Evolutionary conservation across 1,284 basidiomycete genomes (phyloP).

Genomic region (Phlebopus sp.): DNA sequence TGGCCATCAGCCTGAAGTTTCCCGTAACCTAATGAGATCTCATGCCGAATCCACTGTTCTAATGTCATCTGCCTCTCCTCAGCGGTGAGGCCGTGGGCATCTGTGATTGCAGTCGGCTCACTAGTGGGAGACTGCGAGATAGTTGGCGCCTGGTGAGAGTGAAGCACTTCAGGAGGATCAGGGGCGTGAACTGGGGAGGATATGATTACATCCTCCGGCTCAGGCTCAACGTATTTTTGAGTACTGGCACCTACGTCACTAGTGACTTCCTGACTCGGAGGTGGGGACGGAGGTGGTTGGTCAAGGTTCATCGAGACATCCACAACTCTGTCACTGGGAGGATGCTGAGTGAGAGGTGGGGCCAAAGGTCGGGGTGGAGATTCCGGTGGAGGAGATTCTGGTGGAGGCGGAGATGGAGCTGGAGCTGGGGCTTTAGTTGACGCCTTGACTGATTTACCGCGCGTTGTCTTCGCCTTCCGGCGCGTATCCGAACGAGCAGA

Average conservation of each 20-base stretch:
- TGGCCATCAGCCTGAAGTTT: constrained; percentile 62
- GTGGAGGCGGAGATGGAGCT: constrained; percentile 16
- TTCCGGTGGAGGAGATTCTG: too few species aligned
- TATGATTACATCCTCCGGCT: background rate
- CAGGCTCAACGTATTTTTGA: constrained; percentile 4
- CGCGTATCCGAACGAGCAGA: constrained; percentile 18
- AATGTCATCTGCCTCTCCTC: constrained; percentile 71
- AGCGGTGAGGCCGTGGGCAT: constrained; percentile 44
- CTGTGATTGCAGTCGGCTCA: constrained; percentile 8
- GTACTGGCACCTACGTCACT: background rate
- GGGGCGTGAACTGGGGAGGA: background rate
- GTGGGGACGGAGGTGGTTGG: constrained; percentile 14
- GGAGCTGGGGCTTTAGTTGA: constrained; percentile 3
- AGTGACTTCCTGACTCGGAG: constrained; percentile 7
- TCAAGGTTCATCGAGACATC: too few species aligned
- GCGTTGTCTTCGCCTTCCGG: constrained; percentile 22
- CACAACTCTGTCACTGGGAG: too few species aligned
- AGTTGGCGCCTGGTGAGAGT: constrained; percentile 7
- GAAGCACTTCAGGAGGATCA: background rate
- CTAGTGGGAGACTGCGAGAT: constrained; percentile 14
- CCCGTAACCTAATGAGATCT: constrained; percentile 62
- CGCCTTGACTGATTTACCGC: constrained; percentile 21
- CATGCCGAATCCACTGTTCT: constrained; percentile 73
- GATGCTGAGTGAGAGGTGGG: too few species aligned
- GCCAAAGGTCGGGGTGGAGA: too few species aligned